phyloP scores from a whole-genome alignment of 441 rosid genomes.

The Adansonia gregorii region DNA sequence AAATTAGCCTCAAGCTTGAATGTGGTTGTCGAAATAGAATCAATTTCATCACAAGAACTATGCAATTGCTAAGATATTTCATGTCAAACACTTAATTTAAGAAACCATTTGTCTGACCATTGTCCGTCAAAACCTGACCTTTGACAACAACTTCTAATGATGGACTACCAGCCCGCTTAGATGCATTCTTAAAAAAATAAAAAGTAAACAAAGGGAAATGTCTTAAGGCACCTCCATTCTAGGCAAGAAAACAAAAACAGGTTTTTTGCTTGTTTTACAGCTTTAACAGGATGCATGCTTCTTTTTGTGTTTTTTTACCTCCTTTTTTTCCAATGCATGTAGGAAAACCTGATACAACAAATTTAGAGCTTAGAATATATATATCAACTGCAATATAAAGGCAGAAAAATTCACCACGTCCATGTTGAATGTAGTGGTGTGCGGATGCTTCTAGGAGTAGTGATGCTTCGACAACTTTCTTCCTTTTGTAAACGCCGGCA shows the following conservation, averaged over 20 bases:
- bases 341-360: not conserved
- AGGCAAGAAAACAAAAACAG: not conserved
- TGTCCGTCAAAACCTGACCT: not conserved
- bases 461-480: conserved; percentile 34
- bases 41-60: not conserved
- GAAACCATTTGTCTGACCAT: not conserved
- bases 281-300: not conserved
- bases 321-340: not conserved
- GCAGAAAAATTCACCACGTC: conserved; percentile 34
- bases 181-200: not conserved
- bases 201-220: not conserved
- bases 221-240: not conserved
- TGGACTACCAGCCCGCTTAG: not conserved
- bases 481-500: conserved; percentile 43
- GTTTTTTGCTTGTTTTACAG: not conserved
- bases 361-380: not conserved
- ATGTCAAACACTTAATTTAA: not conserved
- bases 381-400: not conserved
- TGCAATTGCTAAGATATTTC: not conserved
- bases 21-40: not conserved
- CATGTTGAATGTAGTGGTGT: conserved; percentile 33
- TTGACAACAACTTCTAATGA: not conserved
- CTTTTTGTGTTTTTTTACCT: not conserved
- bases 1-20: conserved; percentile 5
- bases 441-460: conserved; percentile 37